Percentiles rank a stretch among this genome's conserved stretches.
Evolutionary conservation across 129 eudicot genomes (phyloP).

Genomic region (Artemisia annua): DNA sequence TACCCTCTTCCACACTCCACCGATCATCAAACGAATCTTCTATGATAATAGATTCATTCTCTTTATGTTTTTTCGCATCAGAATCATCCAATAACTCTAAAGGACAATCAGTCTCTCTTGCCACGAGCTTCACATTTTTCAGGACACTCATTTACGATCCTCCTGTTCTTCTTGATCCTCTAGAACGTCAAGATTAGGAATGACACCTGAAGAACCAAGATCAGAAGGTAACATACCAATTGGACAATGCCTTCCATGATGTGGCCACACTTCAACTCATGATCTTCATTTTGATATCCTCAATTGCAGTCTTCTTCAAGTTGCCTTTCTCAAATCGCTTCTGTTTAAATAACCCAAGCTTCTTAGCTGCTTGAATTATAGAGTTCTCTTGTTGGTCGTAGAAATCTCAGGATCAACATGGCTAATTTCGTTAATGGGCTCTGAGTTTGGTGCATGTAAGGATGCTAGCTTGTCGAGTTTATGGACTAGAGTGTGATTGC

Average conservation of each 20-base stretch:
- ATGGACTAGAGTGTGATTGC: constrained; percentile 36
- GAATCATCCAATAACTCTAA: constrained; percentile 39
- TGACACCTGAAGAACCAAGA: constrained; percentile 56
- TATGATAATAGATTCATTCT: constrained; percentile 21
- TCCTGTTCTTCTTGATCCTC: constrained; percentile 19
- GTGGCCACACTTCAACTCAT: constrained; percentile 51
- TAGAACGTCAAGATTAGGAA: constrained; percentile 59
- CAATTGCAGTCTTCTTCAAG: not conserved
- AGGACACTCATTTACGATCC: constrained; percentile 11
- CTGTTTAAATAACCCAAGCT: constrained; percentile 42
- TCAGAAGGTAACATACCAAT: constrained; percentile 75
- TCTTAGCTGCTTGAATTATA: constrained; percentile 48
- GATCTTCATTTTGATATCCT: not conserved
- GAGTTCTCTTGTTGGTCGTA: constrained; percentile 41
- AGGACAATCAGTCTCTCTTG: constrained; percentile 56
- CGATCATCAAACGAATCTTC: constrained; percentile 45
- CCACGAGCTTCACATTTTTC: constrained; percentile 24
- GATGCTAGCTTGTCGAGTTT: constrained; percentile 60
- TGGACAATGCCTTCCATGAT: constrained; percentile 78
- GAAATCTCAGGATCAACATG: not conserved
- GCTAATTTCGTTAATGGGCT: constrained; percentile 12
- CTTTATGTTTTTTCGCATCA: constrained; percentile 38
- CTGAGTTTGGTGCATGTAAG: constrained; percentile 24
- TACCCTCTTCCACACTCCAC: constrained; percentile 65
- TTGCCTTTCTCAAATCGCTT: constrained; percentile 27